These are phyloP conservation scores for Wickerhamomyces strasburgensis DNA, from an alignment of 805 yeast genomes.

Conservation along the genomic window DNA sequence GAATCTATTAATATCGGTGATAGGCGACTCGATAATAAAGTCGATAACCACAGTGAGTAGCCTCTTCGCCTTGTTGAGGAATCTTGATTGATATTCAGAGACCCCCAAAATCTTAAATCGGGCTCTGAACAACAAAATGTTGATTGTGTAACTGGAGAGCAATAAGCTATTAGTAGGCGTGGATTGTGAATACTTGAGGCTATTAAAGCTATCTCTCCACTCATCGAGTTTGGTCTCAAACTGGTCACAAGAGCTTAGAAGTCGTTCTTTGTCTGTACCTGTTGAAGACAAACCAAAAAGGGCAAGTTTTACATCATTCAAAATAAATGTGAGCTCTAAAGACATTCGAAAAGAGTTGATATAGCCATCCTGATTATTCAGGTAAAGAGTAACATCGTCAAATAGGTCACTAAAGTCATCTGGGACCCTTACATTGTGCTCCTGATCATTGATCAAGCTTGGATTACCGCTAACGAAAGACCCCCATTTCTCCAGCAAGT, in stretches of 20 bases:
- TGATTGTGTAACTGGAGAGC: conserved; percentile 6
- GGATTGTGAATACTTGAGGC: background rate
- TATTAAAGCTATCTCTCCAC: conserved; percentile 3
- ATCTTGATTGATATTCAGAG: conserved; percentile 1
- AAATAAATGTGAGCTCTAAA: conserved; percentile 6
- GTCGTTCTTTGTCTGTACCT: background rate
- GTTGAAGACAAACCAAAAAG: conserved; percentile 5
- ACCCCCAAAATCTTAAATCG: conserved; percentile 4
- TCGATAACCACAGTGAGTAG: conserved; percentile 2
- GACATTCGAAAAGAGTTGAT: conserved; percentile 4
- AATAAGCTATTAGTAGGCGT: background rate
- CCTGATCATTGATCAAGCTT: conserved; percentile 6
- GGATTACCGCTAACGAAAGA: conserved; percentile 9
- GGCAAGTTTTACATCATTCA: conserved; percentile 4
- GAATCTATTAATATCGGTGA: conserved; percentile 5
- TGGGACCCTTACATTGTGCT: conserved; percentile 6
- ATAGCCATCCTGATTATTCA: conserved; percentile 4
- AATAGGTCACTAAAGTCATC: conserved; percentile 1
- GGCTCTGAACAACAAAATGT: conserved; percentile 7
- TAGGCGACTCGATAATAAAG: conserved; percentile 1
- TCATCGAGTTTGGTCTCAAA: background rate
- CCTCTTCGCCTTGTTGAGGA: conserved; percentile 4
- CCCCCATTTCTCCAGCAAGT: conserved; percentile 56
- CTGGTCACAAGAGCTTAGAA: background rate
- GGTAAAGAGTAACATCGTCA: conserved; percentile 7